phyloP scores from a whole-genome alignment of 305 asterid species.

The Solanum hybrid region DNA sequence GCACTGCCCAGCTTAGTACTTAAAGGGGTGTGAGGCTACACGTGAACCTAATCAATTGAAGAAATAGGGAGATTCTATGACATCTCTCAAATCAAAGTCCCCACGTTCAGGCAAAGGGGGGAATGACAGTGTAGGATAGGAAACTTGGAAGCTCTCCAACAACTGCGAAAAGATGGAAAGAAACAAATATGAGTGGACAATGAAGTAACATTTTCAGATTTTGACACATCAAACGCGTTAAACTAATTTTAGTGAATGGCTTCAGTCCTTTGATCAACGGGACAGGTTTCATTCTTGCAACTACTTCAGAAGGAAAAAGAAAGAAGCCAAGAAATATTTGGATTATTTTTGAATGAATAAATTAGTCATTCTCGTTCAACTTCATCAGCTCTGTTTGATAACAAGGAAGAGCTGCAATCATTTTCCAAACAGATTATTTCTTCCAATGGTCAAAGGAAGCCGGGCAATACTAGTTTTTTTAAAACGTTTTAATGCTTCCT shows the following conservation, averaged over 20 bases:
- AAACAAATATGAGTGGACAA: neutral
- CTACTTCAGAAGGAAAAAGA: neutral
- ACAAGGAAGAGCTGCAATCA: neutral
- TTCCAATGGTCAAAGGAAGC: neutral
- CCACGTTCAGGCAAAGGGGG: slow-evolving; percentile 92
- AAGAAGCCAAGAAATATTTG: neutral
- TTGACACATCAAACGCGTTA: neutral
- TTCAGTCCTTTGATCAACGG: neutral
- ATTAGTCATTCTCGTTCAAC: neutral
- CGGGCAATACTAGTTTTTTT: neutral
- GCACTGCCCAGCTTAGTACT: neutral
- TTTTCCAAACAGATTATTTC: neutral
- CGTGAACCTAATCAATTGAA: slow-evolving; percentile 49
- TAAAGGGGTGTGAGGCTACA: neutral
- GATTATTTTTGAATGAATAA: neutral
- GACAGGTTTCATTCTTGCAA: slow-evolving; percentile 1
- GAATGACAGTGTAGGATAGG: slow-evolving; percentile 69
- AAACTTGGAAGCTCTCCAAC: slow-evolving; percentile 60
- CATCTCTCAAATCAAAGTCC: slow-evolving; percentile 73
- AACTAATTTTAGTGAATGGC: neutral
- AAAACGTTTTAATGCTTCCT: neutral
- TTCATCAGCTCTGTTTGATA: neutral
- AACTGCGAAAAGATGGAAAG: slow-evolving; percentile 39
- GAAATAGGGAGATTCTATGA: slow-evolving; percentile 77
- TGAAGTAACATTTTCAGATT: neutral